Evolutionary conservation across 768 basidiomycete genomes (phyloP), one percentile per base, ranked within the genome.

Genomic region (Leccinum pellstonianum): DNA sequence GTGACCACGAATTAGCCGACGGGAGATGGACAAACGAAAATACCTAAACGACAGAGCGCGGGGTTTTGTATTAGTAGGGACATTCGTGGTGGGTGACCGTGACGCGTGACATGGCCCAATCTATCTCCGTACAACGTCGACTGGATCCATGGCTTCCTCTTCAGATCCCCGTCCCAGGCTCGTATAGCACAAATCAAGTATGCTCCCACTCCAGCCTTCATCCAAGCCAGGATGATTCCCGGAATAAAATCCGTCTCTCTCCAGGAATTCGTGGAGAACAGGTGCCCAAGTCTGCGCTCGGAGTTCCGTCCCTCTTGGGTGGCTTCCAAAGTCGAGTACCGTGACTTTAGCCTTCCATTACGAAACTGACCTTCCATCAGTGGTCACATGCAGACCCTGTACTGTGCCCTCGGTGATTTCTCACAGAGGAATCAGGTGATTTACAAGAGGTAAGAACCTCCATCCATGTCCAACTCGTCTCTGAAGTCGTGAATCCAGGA

Each of bases 21-120:
- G 21, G 6, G 31, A 43, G 14, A 60, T 56, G 54, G 35, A 27
- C 6, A 66, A 49, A 66, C 54, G 12, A 35, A 58, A 48, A 15
- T 8, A 70, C 80, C 48, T 68, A 81, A 82, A 29, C 82, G 81
- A 69, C 81, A 25, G 23, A 83, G 33, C 76, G 76, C 59, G 77
- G 72, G 46, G 74, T 79, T 68, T 82, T 82, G 70, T 76, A 80
- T 25, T 25, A 25, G 23, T 49, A 70, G 46, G 37, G 72, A 75
- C 72, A 73, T 60, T 37, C 23, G 56, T 25, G 29, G 54, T 33
- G 23, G 50, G 64, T 69, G 67, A 71, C 60, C 3, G 67, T 64
- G 64, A 64, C 61, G n/a, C 3, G 67, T 65, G 62, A 67, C 62
- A 21, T 56, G 41, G 25, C 17, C 7, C 19, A 3, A 35, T 54